Evolutionary conservation across 495 filamentous ascomycete genomes (phyloP), one percentile per base, ranked within the genome.

Genomic region (Lentithecium fluviatile): DNA sequence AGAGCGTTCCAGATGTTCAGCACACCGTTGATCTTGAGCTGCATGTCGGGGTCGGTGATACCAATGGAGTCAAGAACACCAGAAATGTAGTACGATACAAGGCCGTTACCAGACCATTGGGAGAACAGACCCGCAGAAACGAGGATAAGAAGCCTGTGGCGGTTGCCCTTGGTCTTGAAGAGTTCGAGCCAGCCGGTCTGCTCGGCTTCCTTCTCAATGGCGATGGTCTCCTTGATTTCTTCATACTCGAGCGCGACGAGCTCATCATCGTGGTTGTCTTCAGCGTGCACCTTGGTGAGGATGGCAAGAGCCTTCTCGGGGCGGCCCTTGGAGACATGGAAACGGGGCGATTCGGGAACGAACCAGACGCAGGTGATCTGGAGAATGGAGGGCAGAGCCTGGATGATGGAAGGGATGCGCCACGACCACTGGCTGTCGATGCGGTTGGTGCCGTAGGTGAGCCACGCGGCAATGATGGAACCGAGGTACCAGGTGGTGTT

Each of bases 401-500:
- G 82, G 20, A 82, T 59, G 15, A 82, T 68, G 34, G 76, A 78
- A 6, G 82, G 82, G 40, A 79, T 77, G 51, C 79, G 73, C 82
- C 81, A 84, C 21, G 77, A 68, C 76, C 78, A 82, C 45, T 75
- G 72, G 61, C 55, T 78, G 13, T 56, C 13, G 58, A 82, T 80
- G 38, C 71, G 70, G 59, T 76, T 72, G 13, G 78, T 82, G n/a
- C 80, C 78, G 52, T 75, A 79, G 17, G 79, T 80, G 25, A 79
- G 73, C 74, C 77, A 83, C 12, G 78, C 76, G 56, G 79, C 79
- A 40, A 79, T 60, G 45, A 73, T 68, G 45, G 80, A 76, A 32
- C 82, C 82, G 26, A 81, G 74, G 70, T 85, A 84, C 79, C 80
- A 86, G 60, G 80, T 77, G 69, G 80, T 81, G 73, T 88, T 87